These are phyloP conservation scores for Paecilomyces formosus DNA, from an alignment of 2,329 filamentous ascomycete species.

Conservation along the genomic window DNA sequence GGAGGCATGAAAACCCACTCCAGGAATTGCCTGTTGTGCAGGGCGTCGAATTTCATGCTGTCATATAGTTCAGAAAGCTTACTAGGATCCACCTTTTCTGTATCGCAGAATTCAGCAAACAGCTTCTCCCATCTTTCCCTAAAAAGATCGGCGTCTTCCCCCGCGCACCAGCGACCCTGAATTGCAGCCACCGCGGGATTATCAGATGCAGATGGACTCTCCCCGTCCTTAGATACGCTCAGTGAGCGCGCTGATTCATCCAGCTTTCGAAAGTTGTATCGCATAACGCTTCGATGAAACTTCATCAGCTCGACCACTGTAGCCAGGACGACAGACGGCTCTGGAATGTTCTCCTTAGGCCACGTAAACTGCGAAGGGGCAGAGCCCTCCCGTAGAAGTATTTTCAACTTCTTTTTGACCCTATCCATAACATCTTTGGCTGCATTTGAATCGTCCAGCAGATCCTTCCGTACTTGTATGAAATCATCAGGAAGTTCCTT, in stretches of 20 bases:
- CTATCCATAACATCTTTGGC: slow-evolving; percentile 99
- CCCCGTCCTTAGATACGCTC: slow-evolving; percentile 29
- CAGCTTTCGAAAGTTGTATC: slow-evolving; percentile 81
- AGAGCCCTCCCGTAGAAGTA: slow-evolving; percentile 82
- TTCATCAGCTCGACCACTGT: slow-evolving; percentile 95
- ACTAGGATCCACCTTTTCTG: slow-evolving; percentile 95
- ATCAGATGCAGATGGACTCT: slow-evolving; percentile 13
- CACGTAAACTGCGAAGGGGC: slow-evolving; percentile 96
- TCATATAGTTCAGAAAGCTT: slow-evolving; percentile 98
- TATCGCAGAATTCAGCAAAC: slow-evolving; percentile 91
- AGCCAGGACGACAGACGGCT: slow-evolving; percentile 86
- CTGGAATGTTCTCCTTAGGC: slow-evolving; percentile 84
- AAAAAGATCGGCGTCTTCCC: slow-evolving; percentile 90
- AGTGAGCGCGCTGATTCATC: slow-evolving; percentile 56
- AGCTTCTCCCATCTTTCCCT: slow-evolving; percentile 97
- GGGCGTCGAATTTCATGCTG: slow-evolving; percentile 98
- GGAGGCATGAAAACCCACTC: slow-evolving; percentile 96
- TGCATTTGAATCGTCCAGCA: slow-evolving; percentile 94
- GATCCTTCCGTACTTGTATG: slow-evolving; percentile 85
- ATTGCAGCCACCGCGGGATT: slow-evolving; percentile 59
- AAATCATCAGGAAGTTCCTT: slow-evolving; percentile 80
- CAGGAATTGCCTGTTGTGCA: slow-evolving; percentile 92
- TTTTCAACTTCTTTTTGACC: slow-evolving; percentile 98
- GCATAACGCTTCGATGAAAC: slow-evolving; percentile 92
- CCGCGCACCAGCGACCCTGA: slow-evolving; percentile 90